Conservation (phyloP, 371 early-diverging fungal genomes). For the Dinochytrium kinnereticum region DNA sequence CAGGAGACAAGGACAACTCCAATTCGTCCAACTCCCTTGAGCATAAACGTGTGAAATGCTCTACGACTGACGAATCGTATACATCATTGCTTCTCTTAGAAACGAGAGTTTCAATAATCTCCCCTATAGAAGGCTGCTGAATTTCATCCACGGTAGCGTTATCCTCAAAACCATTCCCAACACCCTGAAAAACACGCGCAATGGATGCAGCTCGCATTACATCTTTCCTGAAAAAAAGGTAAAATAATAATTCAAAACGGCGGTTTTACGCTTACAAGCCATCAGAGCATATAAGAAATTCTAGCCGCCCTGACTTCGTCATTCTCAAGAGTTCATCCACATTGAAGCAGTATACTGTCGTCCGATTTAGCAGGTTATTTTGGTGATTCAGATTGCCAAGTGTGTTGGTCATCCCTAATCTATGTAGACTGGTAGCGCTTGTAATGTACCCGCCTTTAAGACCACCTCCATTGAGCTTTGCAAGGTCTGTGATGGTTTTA, state of each 20-base stretch:
- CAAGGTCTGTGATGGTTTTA: not conserved
- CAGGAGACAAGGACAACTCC: not conserved
- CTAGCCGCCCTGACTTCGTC: conserved; percentile 15
- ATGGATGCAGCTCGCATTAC: conserved; percentile 18
- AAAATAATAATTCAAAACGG: not conserved
- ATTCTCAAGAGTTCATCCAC: conserved; percentile 10
- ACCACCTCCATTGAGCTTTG: conserved; percentile 19
- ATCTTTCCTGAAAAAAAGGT: conserved; percentile 20
- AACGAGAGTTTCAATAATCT: not conserved
- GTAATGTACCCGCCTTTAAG: conserved; percentile 28
- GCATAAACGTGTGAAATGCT: not conserved
- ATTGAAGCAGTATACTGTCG: conserved; percentile 26
- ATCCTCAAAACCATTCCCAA: not conserved
- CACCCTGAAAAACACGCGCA: conserved; percentile 15
- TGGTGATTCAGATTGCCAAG: conserved; percentile 29
- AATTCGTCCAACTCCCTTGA: not conserved
- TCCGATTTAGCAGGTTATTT: conserved; percentile 23
- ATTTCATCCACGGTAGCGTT: not conserved
- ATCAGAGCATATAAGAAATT: conserved; percentile 22
- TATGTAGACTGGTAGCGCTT: conserved; percentile 7
- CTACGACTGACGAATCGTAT: not conserved
- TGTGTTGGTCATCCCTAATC: conserved; percentile 31
- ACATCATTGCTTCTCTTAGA: not conserved
- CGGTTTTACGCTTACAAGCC: conserved; percentile 19
- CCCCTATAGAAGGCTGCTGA: not conserved